Conservation (phyloP, 805 yeast genomes). For the Deakozyma indianensis region DNA sequence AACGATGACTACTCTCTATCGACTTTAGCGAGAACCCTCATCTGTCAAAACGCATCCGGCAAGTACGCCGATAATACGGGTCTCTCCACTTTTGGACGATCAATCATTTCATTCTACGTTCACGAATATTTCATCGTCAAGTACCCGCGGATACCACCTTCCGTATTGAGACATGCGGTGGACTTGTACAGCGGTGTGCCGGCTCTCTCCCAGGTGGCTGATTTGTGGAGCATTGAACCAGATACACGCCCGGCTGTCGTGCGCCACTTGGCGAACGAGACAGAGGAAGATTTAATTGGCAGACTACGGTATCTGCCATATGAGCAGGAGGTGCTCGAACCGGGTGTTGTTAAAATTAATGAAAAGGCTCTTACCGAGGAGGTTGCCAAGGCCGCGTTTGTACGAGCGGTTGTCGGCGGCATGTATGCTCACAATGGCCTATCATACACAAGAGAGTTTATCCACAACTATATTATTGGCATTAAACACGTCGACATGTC, state of each 20-base stretch:
- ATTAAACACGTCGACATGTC: conserved; percentile 71
- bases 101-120: conserved; percentile 58
- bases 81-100: conserved; percentile 68
- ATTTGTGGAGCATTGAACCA: conserved; percentile 76
- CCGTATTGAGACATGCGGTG: conserved; percentile 60
- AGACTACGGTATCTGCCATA: conserved; percentile 14
- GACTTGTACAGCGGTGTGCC: conserved; percentile 60
- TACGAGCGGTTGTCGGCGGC: conserved; percentile 73
- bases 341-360: conserved; percentile 19
- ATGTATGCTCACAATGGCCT: conserved; percentile 62
- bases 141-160: conserved; percentile 83
- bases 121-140: conserved; percentile 57
- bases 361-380: conserved; percentile 6
- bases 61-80: conserved; percentile 62
- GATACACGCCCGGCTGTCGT: conserved; percentile 52
- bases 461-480: conserved; percentile 50
- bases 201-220: conserved; percentile 53
- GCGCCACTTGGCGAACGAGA: conserved; percentile 54
- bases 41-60: conserved; percentile 33
- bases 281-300: conserved; percentile 54
- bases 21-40: conserved; percentile 69
- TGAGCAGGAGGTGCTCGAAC: conserved; percentile 15
- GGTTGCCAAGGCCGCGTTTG: conserved; percentile 46
- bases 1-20: conserved; percentile 41
- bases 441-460: conserved; percentile 49